These are phyloP conservation scores for Didymella pinodella DNA, from an alignment of 2,329 filamentous ascomycete species.

Conservation along the genomic window DNA sequence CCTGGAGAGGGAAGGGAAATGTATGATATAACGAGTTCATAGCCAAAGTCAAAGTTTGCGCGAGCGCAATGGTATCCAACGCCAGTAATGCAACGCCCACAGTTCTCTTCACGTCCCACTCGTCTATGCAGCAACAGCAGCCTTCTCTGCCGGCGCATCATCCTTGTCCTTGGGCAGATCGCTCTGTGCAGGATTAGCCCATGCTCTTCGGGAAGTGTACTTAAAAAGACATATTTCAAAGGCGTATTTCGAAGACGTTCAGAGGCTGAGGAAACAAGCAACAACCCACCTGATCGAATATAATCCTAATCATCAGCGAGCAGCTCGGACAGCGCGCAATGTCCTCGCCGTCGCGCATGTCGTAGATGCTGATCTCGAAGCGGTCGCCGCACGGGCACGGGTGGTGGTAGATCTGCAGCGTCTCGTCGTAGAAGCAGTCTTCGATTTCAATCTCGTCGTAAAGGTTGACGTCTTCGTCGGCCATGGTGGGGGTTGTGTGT, in stretches of 20 bases:
- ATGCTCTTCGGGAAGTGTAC: not conserved
- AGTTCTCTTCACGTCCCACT: not conserved
- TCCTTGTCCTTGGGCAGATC: slow-evolving; percentile 43
- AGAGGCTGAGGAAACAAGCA: no score
- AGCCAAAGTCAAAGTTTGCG: not conserved
- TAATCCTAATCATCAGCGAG: slow-evolving; percentile 94
- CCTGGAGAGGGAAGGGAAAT: not conserved
- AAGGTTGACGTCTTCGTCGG: slow-evolving; percentile 64
- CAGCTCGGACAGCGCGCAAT: slow-evolving; percentile 98
- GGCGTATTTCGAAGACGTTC: no score
- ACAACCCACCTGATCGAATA: slow-evolving; percentile 76
- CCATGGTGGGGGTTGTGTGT: slow-evolving; percentile 32
- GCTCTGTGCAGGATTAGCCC: slow-evolving; percentile 28
- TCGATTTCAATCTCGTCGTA: slow-evolving; percentile 99
- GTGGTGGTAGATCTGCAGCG: slow-evolving; percentile 89
- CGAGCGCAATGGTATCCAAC: slow-evolving; percentile 2
- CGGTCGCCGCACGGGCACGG: slow-evolving; percentile 97
- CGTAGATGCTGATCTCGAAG: slow-evolving; percentile 87
- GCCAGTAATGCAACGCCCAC: slow-evolving; percentile 1
- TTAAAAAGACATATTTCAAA: no score
- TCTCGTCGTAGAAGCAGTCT: slow-evolving; percentile 92
- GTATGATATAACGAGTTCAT: slow-evolving; percentile 1
- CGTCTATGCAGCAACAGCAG: slow-evolving; percentile 40
- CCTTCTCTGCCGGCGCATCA: slow-evolving; percentile 32
- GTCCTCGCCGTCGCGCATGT: slow-evolving; percentile 87